These are phyloP conservation scores for Magnusiomyces sp. DNA, from an alignment of 1,139 yeast species.

Conservation along the genomic window DNA sequence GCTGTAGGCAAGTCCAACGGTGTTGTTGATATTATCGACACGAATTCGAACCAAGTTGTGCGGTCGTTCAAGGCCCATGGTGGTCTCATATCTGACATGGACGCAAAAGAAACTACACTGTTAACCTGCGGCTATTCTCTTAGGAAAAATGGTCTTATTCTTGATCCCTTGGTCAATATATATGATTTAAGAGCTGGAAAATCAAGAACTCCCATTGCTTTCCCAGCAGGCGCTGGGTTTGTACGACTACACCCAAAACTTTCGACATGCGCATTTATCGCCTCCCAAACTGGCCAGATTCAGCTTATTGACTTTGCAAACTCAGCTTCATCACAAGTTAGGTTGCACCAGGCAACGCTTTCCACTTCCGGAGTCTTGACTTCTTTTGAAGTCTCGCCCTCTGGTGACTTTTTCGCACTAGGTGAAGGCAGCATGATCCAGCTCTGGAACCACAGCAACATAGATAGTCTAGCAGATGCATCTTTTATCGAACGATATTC, in stretches of 20 bases:
- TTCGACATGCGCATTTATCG: constrained; percentile 68
- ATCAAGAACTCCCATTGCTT: constrained; percentile 72
- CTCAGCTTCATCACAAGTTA: constrained; percentile 47
- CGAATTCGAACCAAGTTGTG: constrained; percentile 46
- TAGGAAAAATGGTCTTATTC: constrained; percentile 43
- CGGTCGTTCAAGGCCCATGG: constrained; percentile 65
- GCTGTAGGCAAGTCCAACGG: constrained; percentile 66
- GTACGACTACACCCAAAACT: constrained; percentile 81
- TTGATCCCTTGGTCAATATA: constrained; percentile 77
- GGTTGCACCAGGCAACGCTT: constrained; percentile 31
- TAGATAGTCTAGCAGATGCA: constrained; percentile 19
- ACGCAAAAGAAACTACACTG: constrained; percentile 64
- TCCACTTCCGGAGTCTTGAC: constrained; percentile 37
- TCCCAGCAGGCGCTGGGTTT: constrained; percentile 83
- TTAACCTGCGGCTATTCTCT: constrained; percentile 77
- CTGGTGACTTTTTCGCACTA: constrained; percentile 72
- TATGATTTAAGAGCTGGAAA: constrained; percentile 72
- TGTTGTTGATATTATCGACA: constrained; percentile 68
- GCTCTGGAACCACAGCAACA: constrained; percentile 51
- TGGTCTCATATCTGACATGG: constrained; percentile 69
- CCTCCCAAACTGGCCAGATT: constrained; percentile 71
- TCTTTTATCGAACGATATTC: constrained; percentile 37
- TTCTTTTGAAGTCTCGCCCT: constrained; percentile 58
- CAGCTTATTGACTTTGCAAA: constrained; percentile 79
- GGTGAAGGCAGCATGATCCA: constrained; percentile 58